Base-by-base conservation (phyloP, 106 monocot genomes). In the Triglochin maritima region DNA sequence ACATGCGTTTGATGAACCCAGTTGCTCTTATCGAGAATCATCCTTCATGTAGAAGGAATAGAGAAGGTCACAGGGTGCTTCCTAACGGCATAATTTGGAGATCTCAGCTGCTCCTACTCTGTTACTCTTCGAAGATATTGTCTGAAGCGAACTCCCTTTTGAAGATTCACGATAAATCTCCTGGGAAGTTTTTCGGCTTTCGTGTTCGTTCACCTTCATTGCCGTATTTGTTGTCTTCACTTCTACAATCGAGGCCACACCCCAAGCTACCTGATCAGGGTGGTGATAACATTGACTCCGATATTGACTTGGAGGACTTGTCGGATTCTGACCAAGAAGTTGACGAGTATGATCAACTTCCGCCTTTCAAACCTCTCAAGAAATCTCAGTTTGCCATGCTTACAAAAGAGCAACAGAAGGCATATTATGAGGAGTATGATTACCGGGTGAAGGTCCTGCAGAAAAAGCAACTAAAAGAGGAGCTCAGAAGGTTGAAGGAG, bases 21-120 rank as follows among this genome's bases (percentile, higher is more conserved):
- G 85, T 91, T 9, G 85, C 86, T 17, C 80, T 96, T 57, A 83
- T 86, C 48, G 96, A 96, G 74, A 96, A 96, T 60, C 96, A 96
- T 67, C 85, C 82, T 47, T 84, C 80, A 9, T 96, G 90, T 49
- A 85, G 87, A 60, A 87, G 71, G 61, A 90, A 95, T 55, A 73
- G 79, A 50, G 82, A 87, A 63, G 87, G 83, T 0, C 64, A 91
- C n/a, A 85, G 69, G 52, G 77, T 96, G 17, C 83, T 96, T 53
- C 96, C 96, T 0, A 91, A 91, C 80, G 91, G 96, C 47, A 44
- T 69, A 6, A 80, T 65, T 47, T 96, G 96, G 96, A 79, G 96
- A 59, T 74, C 81, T 57, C 83, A 88, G 72, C 56, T 98, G 78
- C 74, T 98, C 15, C 79, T 98, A 3, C 62, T 91, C 41, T 91